These are phyloP conservation scores for Linnemannia schmuckeri DNA, from an alignment of 192 early-diverging fungal species.

Conservation along the genomic window DNA sequence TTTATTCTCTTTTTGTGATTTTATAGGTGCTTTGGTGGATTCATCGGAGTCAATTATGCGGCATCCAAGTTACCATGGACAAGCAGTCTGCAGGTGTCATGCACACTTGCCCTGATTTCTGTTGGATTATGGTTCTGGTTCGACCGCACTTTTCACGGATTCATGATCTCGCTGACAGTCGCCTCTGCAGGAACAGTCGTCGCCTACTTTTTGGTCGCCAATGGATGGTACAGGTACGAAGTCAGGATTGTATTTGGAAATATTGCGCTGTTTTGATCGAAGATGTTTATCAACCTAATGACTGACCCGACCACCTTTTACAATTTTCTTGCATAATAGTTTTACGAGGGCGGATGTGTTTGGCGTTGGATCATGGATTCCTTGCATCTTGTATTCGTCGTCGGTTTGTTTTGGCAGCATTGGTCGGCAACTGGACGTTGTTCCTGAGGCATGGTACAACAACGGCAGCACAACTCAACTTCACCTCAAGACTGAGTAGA, in stretches of 20 bases:
- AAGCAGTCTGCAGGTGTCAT: constrained; percentile 68
- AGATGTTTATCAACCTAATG: background rate
- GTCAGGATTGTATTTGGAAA: background rate
- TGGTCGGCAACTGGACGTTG: constrained; percentile 70
- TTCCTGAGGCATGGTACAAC: constrained; percentile 57
- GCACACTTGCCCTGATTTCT: constrained; percentile 69
- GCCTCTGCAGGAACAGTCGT: constrained; percentile 69
- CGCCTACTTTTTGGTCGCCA: constrained; percentile 68
- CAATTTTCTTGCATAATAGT: constrained; percentile 42
- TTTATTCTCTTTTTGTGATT: background rate
- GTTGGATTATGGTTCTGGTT: constrained; percentile 79
- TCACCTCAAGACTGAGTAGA: constrained; percentile 26
- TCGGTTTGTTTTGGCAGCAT: constrained; percentile 78
- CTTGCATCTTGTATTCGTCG: constrained; percentile 63
- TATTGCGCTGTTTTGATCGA: background rate
- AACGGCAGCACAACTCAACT: background rate
- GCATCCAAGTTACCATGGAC: constrained; percentile 74
- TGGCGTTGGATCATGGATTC: constrained; percentile 76
- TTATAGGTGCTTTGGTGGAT: constrained; percentile 59
- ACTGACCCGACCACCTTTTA: background rate
- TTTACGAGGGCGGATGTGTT: constrained; percentile 77
- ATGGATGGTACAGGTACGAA: constrained; percentile 72
- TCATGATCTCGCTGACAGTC: constrained; percentile 66
- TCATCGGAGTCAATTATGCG: constrained; percentile 76
- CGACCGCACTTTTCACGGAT: constrained; percentile 78